Evolutionary conservation across 2,329 filamentous ascomycete species (phyloP).

Genomic region (Alternaria brassicicola): DNA sequence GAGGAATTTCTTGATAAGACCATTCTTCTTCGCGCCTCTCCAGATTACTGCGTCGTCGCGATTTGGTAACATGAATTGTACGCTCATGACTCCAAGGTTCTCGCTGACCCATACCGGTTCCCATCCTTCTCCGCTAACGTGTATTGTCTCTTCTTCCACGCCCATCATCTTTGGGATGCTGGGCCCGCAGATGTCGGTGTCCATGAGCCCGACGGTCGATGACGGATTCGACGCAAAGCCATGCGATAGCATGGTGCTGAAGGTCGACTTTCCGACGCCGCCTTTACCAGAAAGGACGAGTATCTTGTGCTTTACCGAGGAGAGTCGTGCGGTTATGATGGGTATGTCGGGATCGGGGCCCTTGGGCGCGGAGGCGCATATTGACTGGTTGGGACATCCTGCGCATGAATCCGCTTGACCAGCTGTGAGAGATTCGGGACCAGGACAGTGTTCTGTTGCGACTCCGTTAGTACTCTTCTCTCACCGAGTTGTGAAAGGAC

Average conservation of each 20-base stretch:
- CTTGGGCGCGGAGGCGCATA: constrained; percentile 93
- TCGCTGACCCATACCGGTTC: constrained; percentile 94
- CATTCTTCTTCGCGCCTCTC: constrained; percentile 98
- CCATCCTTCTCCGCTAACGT: constrained; percentile 88
- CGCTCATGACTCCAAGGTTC: constrained; percentile 93
- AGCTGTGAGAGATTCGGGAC: constrained; percentile 76
- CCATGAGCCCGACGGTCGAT: constrained; percentile 89
- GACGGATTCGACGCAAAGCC: constrained; percentile 83
- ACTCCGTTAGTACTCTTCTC: constrained; percentile 2
- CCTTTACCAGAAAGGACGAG: constrained; percentile 93
- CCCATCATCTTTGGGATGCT: constrained; percentile 99
- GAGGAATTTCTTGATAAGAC: constrained; percentile 94
- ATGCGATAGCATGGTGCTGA: constrained; percentile 85
- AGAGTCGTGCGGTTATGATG: constrained; percentile 81
- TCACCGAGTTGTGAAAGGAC: background rate
- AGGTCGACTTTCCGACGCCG: constrained; percentile 95
- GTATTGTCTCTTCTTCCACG: constrained; percentile 90
- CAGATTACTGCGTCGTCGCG: constrained; percentile 96
- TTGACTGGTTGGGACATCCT: constrained; percentile 92
- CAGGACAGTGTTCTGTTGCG: constrained; percentile 81
- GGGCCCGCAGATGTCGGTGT: constrained; percentile 96
- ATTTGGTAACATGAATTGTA: constrained; percentile 97
- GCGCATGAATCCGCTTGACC: constrained; percentile 80
- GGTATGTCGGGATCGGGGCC: constrained; percentile 94
- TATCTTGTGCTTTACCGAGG: constrained; percentile 86